Base-by-base conservation (phyloP, 371 early-diverging fungal genomes). In the Blastocladiella emersonii region DNA sequence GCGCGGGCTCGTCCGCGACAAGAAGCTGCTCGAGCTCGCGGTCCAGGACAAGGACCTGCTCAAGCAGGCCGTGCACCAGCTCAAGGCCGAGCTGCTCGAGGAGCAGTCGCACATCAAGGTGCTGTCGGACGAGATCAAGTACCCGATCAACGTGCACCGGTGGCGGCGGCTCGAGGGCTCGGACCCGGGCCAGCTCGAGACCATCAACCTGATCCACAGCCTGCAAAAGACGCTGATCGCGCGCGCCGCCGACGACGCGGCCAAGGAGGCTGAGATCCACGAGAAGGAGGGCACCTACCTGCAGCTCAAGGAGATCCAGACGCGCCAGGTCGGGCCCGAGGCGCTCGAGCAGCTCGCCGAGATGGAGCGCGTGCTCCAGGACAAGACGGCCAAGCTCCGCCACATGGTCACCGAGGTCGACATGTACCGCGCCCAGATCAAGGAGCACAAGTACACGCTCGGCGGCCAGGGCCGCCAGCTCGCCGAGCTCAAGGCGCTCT, bases 81-180 rank as follows among this genome's bases (percentile, higher is more conserved):
- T 74, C n/a, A 67, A 73, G 49, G 27, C 65, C 23, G 72, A 74
- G 25, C 41, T 70, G 27, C 57, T 74, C n/a, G 51, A 66, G 27
- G 75, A 75, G 44, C 34, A 70, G 25, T 68, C 74, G 35, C 45
- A 71, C n/a, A 69, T 75, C 12, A 69, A 74, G 61, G 75, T 73
- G 6, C 63, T 75, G 32, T 72, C 74, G 62, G 72, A 73, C 63
- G 76, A 75, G 59, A 65, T 74, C 27, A 67, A 71, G 61, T 63
- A 62, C 1, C 74, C 74, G 19, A 64, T 74, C 67, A 75, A 74
- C 61, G 65, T 75, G 41, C 74, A 74, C 61, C 57, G 76, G 30
- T 75, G 76, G 76, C 61, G 76, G 21, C 67, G 67, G 60, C 65
- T 75, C 10, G 63, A 67, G 1, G 76, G 73, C 12, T 65, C 70